Conservation (phyloP, 2,329 filamentous ascomycete genomes). For the Macrophomina phaseolina region DNA sequence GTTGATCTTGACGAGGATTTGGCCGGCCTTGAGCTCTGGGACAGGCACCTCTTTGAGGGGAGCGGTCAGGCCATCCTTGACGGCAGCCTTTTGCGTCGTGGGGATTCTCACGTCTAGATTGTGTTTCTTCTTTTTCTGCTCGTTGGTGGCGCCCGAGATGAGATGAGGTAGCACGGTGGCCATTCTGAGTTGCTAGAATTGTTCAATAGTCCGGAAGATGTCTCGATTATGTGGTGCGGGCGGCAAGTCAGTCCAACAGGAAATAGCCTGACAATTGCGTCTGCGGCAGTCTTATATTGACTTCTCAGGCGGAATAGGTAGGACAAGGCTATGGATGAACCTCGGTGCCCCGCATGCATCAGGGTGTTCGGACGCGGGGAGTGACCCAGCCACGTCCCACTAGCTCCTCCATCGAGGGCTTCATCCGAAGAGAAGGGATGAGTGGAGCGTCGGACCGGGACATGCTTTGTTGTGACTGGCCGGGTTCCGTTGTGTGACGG, state of each 20-base stretch:
- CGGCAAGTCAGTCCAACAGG: no score
- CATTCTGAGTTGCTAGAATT: background rate
- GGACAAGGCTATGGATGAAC: background rate
- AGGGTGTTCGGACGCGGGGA: background rate
- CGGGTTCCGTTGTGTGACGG: background rate
- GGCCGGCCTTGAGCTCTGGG: conserved; percentile 46
- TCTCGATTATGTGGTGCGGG: no score
- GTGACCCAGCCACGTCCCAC: background rate
- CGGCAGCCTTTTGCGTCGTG: conserved; percentile 43
- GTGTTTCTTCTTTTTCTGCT: conserved; percentile 1
- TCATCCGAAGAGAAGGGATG: background rate
- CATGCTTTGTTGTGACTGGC: background rate
- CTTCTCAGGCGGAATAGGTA: background rate
- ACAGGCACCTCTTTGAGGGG: conserved; percentile 37
- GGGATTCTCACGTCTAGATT: conserved; percentile 37
- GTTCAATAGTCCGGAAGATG: no score
- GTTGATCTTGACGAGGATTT: conserved; percentile 63
- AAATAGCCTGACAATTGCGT: background rate
- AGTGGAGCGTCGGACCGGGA: background rate
- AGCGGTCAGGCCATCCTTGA: conserved; percentile 42
- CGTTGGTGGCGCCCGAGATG: background rate
- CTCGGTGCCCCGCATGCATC: conserved; percentile 16
- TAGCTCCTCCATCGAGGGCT: no score
- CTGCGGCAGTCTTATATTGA: background rate
- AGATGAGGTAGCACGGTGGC: background rate